Conservation (phyloP, 352 stramenopile genomes). For the Globisporangium splendens region DNA sequence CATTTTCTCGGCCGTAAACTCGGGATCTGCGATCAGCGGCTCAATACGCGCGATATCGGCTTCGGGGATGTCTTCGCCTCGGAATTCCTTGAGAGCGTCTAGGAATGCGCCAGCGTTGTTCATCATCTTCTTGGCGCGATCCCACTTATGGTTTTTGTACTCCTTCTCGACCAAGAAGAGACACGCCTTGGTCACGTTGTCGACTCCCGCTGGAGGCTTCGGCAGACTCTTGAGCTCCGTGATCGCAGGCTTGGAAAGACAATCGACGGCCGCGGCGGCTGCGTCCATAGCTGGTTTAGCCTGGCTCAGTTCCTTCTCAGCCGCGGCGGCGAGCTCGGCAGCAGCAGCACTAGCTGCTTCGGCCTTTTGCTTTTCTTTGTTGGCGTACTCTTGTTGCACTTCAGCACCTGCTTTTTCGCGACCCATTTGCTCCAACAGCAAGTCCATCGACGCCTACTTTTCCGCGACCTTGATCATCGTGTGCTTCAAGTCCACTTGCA, state of each 20-base stretch:
- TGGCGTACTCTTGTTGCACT: slow-evolving; percentile 93
- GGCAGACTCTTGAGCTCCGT: slow-evolving; percentile 96
- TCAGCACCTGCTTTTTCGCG: slow-evolving; percentile 92
- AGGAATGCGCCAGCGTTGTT: slow-evolving; percentile 96
- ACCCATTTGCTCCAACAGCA: slow-evolving; percentile 93
- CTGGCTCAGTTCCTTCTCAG: slow-evolving; percentile 93
- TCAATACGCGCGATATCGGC: slow-evolving; percentile 91
- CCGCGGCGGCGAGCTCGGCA: slow-evolving; percentile 90
- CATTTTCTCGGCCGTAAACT: slow-evolving; percentile 97
- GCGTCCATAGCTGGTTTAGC: slow-evolving; percentile 97
- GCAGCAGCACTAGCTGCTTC: slow-evolving; percentile 90
- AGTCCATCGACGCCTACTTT: slow-evolving; percentile 94
- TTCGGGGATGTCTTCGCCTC: slow-evolving; percentile 94
- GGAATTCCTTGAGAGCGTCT: slow-evolving; percentile 90
- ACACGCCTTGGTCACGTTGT: slow-evolving; percentile 95
- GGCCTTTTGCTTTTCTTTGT: slow-evolving; percentile 92
- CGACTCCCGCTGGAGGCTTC: slow-evolving; percentile 93
- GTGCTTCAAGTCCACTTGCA: slow-evolving; percentile 94
- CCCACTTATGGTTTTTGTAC: slow-evolving; percentile 98
- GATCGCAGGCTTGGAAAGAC: slow-evolving; percentile 95
- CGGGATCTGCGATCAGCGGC: slow-evolving; percentile 89
- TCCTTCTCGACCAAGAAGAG: slow-evolving; percentile 97
- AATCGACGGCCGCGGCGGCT: slow-evolving; percentile 93
- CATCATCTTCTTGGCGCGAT: slow-evolving; percentile 99
- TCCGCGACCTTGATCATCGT: slow-evolving; percentile 95